Percentiles rank a stretch among this genome's conserved stretches.
Evolutionary conservation across 2,329 filamentous ascomycete genomes (phyloP).

Genomic region (Albifimbria verrucaria): DNA sequence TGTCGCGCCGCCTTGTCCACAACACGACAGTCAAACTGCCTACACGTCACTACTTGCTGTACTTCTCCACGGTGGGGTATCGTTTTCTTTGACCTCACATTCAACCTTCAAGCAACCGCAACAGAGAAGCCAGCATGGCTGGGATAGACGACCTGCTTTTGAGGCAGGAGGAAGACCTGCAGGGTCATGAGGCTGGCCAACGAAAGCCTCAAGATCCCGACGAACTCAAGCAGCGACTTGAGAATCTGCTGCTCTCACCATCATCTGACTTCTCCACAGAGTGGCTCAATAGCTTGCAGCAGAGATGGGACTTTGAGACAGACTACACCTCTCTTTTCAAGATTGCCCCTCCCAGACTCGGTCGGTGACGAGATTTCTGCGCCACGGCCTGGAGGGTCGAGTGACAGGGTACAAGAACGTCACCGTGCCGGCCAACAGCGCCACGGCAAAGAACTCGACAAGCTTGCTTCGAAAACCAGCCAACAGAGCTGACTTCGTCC

Average conservation of each 20-base stretch:
- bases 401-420: slow-evolving; percentile 95
- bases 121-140: slow-evolving; percentile 20
- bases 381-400: slow-evolving; percentile 86
- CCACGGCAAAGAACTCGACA: slow-evolving; percentile 92
- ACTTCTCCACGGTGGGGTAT: not conserved
- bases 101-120: not conserved
- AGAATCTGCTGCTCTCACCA: slow-evolving; percentile 74
- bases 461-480: slow-evolving; percentile 84
- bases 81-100: not conserved
- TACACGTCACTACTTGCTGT: not conserved
- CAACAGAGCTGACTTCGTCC: slow-evolving; percentile 82
- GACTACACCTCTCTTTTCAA: slow-evolving; percentile 84
- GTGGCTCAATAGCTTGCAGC: slow-evolving; percentile 88
- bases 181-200: slow-evolving; percentile 6
- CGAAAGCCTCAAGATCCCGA: slow-evolving; percentile 43
- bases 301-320: slow-evolving; percentile 78
- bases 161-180: slow-evolving; percentile 18
- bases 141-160: slow-evolving; percentile 33
- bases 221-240: slow-evolving; percentile 68
- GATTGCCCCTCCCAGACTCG: slow-evolving; percentile 84
- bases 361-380: slow-evolving; percentile 88
- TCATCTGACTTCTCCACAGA: slow-evolving; percentile 74
- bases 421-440: slow-evolving; percentile 83
- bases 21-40: too few relatives aligned
- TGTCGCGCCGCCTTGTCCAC: too few relatives aligned